Base-by-base conservation (phyloP, 2,329 filamentous ascomycete species). In the Colletotrichum magnum region DNA sequence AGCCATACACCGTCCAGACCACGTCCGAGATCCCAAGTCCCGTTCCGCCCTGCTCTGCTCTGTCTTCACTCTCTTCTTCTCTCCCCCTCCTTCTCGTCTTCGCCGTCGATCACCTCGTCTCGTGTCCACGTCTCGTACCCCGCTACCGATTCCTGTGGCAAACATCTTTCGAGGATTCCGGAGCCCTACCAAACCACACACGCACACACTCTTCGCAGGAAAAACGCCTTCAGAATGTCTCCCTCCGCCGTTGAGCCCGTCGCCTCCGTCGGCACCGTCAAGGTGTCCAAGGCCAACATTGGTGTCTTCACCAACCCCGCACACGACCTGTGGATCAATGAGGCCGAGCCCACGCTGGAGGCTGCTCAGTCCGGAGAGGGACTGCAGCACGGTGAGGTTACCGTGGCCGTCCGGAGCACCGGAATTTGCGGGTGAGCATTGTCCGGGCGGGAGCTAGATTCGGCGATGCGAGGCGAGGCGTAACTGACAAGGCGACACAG, bases 291-390 rank as follows among this genome's bases (percentile, higher is more conserved):
- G 87, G 84, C 93, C 67, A 98, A 98, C 83, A 97, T 98, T 78
- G 95, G 94, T 75, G 94, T 98, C 73, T 98, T 93, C 87, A 98
- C 95, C 60, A 97, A 98, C 84, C 94, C 95, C 18, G 89, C 90
- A 68, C 95, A 98, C 80, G 93, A 97, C 70, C 86, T 98, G 61
- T 98, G 95, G 94, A 89, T 98, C 70, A 92, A 88, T 65, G 90
- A 94, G 73, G 90, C 95, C 13, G 86, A 89, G 74, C 95, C 95
- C 5, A 91, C 88, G 52, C 82, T 94, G 28, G 93, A 97, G 79
- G 90, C 90, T 71, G 91, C 97, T 66, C 85, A 90, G 72, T 88
- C 88, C 39, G 92, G 89, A 54, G 83, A 90, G 61, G 87, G 86
- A 58, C 84, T 98, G 75, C 91, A 93, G 82, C 87, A 88, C 26